Percentiles rank a stretch among this genome's conserved stretches.
Conservation (phyloP, 148 eudicot genomes). For the Drosera capensis region DNA sequence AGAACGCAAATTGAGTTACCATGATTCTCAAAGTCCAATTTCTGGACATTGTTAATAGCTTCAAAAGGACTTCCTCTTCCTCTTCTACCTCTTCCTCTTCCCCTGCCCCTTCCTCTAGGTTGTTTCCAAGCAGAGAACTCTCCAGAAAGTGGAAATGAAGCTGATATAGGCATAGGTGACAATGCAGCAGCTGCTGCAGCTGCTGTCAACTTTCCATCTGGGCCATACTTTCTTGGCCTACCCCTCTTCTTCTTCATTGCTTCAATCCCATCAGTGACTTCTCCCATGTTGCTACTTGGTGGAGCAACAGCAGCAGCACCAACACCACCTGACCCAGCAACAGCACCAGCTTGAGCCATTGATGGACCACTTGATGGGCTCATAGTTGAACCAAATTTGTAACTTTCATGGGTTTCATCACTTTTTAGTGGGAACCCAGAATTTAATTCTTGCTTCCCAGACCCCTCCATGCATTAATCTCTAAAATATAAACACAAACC, state of each 20-base stretch:
- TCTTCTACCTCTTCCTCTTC: no score
- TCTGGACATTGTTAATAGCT: conserved; percentile 54
- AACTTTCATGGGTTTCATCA: conserved; percentile 31
- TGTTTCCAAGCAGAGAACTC: conserved; percentile 67
- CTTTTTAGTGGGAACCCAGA: conserved; percentile 29
- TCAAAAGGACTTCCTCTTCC: conserved; percentile 28
- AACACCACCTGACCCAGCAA: no score
- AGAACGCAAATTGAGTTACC: conserved; percentile 19
- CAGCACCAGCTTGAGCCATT: no score
- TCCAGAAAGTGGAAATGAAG: conserved; percentile 75
- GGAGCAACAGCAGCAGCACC: no score
- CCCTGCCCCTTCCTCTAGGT: conserved; percentile 23
- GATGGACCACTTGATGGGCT: conserved; percentile 23
- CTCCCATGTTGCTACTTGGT: background rate
- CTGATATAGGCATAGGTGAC: conserved; percentile 91
- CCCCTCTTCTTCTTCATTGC: conserved; percentile 64
- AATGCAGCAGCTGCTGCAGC: conserved; percentile 28
- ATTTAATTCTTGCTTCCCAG: conserved; percentile 40
- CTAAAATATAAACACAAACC: conserved; percentile 5
- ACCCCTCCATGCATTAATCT: conserved; percentile 53
- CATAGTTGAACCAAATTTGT: conserved; percentile 21
- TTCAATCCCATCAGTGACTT: conserved; percentile 1
- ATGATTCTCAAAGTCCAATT: conserved; percentile 32
- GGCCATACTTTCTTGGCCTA: conserved; percentile 78
- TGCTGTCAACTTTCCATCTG: no score